These are phyloP conservation scores for Kwoniella dendrophila DNA, from an alignment of 768 basidiomycete species.

Conservation along the genomic window DNA sequence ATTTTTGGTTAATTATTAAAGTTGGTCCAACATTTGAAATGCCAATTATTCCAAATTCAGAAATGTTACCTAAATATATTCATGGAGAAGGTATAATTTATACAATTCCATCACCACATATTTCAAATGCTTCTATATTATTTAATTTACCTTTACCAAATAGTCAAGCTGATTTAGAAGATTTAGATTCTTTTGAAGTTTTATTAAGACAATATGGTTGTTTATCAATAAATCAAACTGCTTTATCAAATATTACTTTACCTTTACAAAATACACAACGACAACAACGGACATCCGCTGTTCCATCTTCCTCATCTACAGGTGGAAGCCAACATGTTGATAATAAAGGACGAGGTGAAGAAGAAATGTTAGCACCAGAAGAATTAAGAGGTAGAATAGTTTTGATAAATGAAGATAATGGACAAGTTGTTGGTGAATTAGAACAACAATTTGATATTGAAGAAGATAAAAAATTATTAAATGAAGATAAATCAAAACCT, in stretches of 20 bases:
- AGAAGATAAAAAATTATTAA: conserved; percentile 65
- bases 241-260: conserved; percentile 29
- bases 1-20: conserved; percentile 70
- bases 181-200: conserved; percentile 63
- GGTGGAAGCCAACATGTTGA: not conserved
- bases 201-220: conserved; percentile 67
- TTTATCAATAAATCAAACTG: conserved; percentile 34
- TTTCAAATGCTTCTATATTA: conserved; percentile 44
- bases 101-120: conserved; percentile 56
- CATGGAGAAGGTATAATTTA: conserved; percentile 37
- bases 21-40: conserved; percentile 62
- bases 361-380: conserved; percentile 11
- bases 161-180: conserved; percentile 60
- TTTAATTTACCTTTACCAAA: conserved; percentile 49
- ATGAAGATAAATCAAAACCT: conserved; percentile 55
- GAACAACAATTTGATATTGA: conserved; percentile 64
- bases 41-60: conserved; percentile 64
- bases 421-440: conserved; percentile 71
- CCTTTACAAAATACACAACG: too few species aligned
- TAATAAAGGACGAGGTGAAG: too few species aligned
- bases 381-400: conserved; percentile 65
- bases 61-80: conserved; percentile 59
- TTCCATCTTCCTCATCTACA: not conserved
- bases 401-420: conserved; percentile 71
- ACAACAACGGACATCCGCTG: not conserved